Percentiles rank a stretch among this genome's conserved stretches.
Conservation (phyloP, 495 filamentous ascomycete species). For the Penicillium robsamsonii region DNA sequence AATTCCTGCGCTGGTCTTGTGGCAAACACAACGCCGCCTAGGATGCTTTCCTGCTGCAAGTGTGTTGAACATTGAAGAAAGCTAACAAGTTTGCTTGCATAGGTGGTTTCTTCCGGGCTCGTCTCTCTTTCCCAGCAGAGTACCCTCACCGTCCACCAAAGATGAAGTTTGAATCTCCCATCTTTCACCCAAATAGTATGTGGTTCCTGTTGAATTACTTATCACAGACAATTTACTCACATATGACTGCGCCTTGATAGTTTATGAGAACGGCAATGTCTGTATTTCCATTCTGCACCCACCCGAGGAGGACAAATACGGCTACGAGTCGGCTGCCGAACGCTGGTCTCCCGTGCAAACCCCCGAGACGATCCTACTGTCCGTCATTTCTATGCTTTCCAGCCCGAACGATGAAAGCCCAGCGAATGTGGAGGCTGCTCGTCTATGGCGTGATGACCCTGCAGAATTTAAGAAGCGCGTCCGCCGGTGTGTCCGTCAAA, state of each 20-base stretch:
- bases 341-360: slow-evolving; percentile 97
- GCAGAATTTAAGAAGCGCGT: slow-evolving; percentile 77
- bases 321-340: slow-evolving; percentile 89
- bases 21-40: background rate
- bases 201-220: background rate
- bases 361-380: slow-evolving; percentile 90
- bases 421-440: slow-evolving; percentile 89
- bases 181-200: slow-evolving; percentile 91
- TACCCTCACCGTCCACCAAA: slow-evolving; percentile 91
- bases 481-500: slow-evolving; percentile 76
- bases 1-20: background rate
- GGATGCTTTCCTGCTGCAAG: background rate
- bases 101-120: slow-evolving; percentile 88
- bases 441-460: slow-evolving; percentile 79
- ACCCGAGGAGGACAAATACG: slow-evolving; percentile 92
- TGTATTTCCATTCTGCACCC: slow-evolving; percentile 98
- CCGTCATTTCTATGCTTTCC: slow-evolving; percentile 88
- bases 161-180: slow-evolving; percentile 82
- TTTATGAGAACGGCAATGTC: slow-evolving; percentile 85
- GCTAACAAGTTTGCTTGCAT: slow-evolving; percentile 10
- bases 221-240: background rate
- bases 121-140: slow-evolving; percentile 72
- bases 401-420: slow-evolving; percentile 95
- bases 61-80: background rate
- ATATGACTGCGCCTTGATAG: slow-evolving; percentile 26